A percentile compares a stretch with the other conserved stretches of the same genome.
These are phyloP conservation scores for Juncus effusus DNA, from an alignment of 176 grass and related monocot species.

Conservation along the genomic window DNA sequence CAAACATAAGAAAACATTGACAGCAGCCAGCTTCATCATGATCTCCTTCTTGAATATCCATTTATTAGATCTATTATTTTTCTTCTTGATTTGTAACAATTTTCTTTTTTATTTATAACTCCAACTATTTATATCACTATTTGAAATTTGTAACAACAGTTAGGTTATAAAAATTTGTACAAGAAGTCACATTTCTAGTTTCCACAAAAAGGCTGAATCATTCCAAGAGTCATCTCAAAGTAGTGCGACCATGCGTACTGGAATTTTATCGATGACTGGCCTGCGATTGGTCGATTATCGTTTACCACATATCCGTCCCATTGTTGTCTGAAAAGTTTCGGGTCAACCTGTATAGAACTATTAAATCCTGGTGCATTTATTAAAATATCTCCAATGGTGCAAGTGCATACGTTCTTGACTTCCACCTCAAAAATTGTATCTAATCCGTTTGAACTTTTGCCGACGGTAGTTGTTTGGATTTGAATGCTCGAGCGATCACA, in stretches of 20 bases:
- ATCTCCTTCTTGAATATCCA: no score
- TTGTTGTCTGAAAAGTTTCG: conserved; percentile 44
- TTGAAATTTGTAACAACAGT: no score
- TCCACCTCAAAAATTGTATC: conserved; percentile 68
- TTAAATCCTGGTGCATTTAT: conserved; percentile 58
- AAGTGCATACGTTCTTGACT: conserved; percentile 51
- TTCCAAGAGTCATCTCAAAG: conserved; percentile 50
- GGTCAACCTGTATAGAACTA: conserved; percentile 59
- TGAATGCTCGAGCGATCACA: conserved; percentile 44
- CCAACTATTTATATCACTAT: no score
- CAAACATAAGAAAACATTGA: no score
- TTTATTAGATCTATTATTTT: no score
- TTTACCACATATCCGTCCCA: conserved; percentile 42
- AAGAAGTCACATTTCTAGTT: no score
- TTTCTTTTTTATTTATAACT: no score
- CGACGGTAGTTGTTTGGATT: conserved; percentile 47
- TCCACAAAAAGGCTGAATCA: conserved; percentile 17
- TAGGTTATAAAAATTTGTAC: no score
- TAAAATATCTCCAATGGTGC: conserved; percentile 30
- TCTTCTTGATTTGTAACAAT: no score
- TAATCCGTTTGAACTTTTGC: conserved; percentile 22
- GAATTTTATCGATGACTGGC: conserved; percentile 32
- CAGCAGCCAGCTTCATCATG: no score
- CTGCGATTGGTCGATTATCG: conserved; percentile 37
- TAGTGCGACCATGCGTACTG: conserved; percentile 65